Evolutionary conservation across 1,284 basidiomycete genomes (phyloP).

Genomic region (Moniliella sp.): DNA sequence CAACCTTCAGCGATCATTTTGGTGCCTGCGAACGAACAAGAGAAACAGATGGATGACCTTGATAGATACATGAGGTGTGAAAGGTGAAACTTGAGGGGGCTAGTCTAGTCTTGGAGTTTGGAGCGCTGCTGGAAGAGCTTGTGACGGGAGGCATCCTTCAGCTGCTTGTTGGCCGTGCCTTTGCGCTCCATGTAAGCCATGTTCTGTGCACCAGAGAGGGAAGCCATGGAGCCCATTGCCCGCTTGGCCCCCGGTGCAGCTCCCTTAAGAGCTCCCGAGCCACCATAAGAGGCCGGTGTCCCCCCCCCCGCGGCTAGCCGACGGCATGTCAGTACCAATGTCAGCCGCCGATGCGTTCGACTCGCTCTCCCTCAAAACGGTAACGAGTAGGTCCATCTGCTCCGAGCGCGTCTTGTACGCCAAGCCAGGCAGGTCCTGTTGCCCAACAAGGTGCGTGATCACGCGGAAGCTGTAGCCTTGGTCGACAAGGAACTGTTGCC

Average conservation of each 20-base stretch:
- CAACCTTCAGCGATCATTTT: no score
- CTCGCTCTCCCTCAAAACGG: slow-evolving; percentile 70
- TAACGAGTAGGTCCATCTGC: slow-evolving; percentile 76
- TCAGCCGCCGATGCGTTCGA: slow-evolving; percentile 78
- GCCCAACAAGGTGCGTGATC: slow-evolving; percentile 84
- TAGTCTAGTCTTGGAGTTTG: background rate
- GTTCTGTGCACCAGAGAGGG: slow-evolving; percentile 31
- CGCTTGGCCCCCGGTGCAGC: slow-evolving; percentile 13
- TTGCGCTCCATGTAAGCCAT: slow-evolving; percentile 35
- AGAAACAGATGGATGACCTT: no score
- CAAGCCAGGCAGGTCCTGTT: slow-evolving; percentile 62
- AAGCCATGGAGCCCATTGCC: slow-evolving; percentile 28
- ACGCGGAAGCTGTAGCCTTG: slow-evolving; percentile 98
- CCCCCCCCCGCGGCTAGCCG: slow-evolving; percentile 8
- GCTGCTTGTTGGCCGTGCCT: slow-evolving; percentile 26
- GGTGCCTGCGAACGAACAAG: no score
- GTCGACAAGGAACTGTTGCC: slow-evolving; percentile 95
- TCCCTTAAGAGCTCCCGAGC: slow-evolving; percentile 2
- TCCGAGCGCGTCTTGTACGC: slow-evolving; percentile 76
- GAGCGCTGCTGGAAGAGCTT: background rate
- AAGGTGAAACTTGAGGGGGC: no score
- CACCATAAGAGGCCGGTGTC: no score
- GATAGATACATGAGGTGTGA: no score
- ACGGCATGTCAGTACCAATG: slow-evolving; percentile 57
- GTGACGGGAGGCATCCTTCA: slow-evolving; percentile 11